Evolutionary conservation across 208 protist species (phyloP), one percentile per base, ranked within the genome.

Genomic region (Wallacemonas rigidus): DNA sequence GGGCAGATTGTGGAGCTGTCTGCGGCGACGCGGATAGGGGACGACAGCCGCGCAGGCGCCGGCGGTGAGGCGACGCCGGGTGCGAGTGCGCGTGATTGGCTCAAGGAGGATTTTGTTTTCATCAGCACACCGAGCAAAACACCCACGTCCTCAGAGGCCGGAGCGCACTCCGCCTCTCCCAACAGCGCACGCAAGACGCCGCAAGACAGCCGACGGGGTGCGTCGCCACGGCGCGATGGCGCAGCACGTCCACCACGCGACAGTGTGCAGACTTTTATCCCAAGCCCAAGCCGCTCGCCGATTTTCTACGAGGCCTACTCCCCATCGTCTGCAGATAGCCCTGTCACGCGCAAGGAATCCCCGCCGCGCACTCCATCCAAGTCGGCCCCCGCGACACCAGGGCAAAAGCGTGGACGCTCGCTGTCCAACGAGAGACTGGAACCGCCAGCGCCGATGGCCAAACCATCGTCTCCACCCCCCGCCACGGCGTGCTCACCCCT

Each of bases 221-320:
- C 8, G 8, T 6, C 8, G 8, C 50, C 60, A 4, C 60, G 41
- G 8, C 60, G 43, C 2, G 41, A 41, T 9, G 43, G 60, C 39
- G 12, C 60, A 3, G 3, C 38, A 6, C 60, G 60, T n/a, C 7
- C 64, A 56, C 47, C 64, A 17, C 51, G 50, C 11, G 55, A 72
- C 40, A 72, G 67, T 26, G 17, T 72, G 38, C 70, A 80, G 36
- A 69, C 79, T 8, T 94, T 94, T 68, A 87, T 94, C 41, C 76
- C 74, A 38, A 94, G 89, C 63, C 86, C 85, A 3, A 86, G 85
- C 69, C 78, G 77, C 12, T 90, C 85, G 2, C 87, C 82, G 2
- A 45, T 87, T 2, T 92, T 91, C 70, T 85, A 87, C 67, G 89
- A 88, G 56, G 75, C 83, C 1, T 83, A 77, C 74, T 88, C 84